Evolutionary conservation across 805 yeast genomes (phyloP).

Genomic region (Debaryomyces tyrocola): DNA sequence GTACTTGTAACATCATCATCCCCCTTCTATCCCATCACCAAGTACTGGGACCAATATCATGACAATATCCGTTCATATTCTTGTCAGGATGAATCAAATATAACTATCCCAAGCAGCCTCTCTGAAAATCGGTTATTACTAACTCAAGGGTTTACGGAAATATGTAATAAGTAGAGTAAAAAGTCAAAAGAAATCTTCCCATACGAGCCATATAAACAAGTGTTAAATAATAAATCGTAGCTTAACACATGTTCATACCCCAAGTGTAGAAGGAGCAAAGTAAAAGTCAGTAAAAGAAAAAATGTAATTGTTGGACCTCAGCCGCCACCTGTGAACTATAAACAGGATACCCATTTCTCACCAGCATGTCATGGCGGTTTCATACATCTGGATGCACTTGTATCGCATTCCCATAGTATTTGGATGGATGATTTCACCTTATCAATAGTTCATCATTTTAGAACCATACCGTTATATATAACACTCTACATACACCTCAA

Average conservation of each 20-base stretch:
- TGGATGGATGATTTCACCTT: no score
- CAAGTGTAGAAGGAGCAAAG: not conserved
- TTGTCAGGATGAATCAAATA: not conserved
- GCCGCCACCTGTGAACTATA: no score
- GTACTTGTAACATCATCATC: no score
- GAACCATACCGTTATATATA: not conserved
- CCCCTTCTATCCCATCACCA: no score
- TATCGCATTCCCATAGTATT: no score
- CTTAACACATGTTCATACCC: not conserved
- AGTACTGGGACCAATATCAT: not conserved
- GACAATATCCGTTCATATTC: not conserved
- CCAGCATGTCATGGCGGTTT: no score
- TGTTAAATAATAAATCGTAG: not conserved
- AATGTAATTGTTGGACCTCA: no score
- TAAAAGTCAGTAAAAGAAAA: no score
- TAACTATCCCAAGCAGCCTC: not conserved
- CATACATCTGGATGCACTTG: no score
- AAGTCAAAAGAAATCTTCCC: not conserved
- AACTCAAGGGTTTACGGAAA: not conserved
- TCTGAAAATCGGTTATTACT: not conserved
- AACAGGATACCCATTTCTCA: no score
- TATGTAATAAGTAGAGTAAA: not conserved
- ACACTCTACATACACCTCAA: not conserved
- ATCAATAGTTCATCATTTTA: no score
- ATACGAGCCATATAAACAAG: not conserved